Evolutionary conservation across 306 rosid genomes (phyloP), one percentile per base, ranked within the genome.

Genomic region (Sechiopsis laciniata): DNA sequence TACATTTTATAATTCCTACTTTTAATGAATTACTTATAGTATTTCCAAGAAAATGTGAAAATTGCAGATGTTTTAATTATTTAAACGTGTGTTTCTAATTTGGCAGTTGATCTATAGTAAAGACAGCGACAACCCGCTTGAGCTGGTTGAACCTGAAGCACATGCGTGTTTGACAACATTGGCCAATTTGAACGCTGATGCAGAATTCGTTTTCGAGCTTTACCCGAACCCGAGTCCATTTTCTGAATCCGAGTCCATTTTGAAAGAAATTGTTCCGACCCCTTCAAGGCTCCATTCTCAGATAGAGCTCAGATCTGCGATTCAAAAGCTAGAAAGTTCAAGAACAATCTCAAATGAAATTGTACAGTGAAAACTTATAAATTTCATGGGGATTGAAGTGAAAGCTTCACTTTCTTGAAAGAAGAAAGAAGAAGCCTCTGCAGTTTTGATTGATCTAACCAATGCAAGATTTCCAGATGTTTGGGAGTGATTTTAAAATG

Each of bases 21-120:
- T 32, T 32, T 32, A 32, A 37, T 37, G 45, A 37, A 37, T 5
- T 37, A 37, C 45, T 37, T 37, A 37, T 5, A 37, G 7, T 37
- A 37, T 37, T 37, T 37, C 45, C 45, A 37, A 37, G 45, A 37
- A 37, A 37, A 37, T 37, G 45, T 37, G 45, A 37, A 37, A 37
- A 37, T 37, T 37, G 45, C 8, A 5, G 0, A 6, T 66, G 24
- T 42, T 42, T 10, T 66, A 17, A 45, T 42, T 42, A 17, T 12
- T 42, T 10, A 6, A 60, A 29, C 10, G 12, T 5, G 24, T 24
- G 26, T 24, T 46, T 21, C 29, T 2, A 48, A 11, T 60, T 37
- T 50, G 76, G 54, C 86, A 94, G 99, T 86, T 91, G 51, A 85
- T 91, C 58, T 89, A 81, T 69, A 59, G 87, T 89, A 94, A 90